Percentiles rank a stretch among this genome's conserved stretches.
Evolutionary conservation across 441 rosid genomes (phyloP).

Genomic region (Adansonia grandidieri): DNA sequence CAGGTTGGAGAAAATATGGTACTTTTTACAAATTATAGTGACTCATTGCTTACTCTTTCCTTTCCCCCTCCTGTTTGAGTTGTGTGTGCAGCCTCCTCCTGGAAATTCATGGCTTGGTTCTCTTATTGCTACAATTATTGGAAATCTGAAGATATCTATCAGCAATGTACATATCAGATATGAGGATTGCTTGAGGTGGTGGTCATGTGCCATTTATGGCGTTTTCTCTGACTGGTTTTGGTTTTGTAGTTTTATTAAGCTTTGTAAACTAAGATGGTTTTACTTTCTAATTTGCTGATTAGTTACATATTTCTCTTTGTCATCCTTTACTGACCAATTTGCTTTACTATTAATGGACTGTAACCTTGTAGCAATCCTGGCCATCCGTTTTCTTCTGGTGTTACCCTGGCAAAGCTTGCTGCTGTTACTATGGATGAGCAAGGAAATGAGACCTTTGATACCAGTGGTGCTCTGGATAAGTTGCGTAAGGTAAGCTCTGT

Average conservation of each 20-base stretch:
- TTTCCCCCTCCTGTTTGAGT: slow-evolving; percentile 18
- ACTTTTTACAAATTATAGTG: slow-evolving; percentile 10
- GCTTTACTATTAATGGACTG: slow-evolving; percentile 22
- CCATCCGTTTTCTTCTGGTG: slow-evolving; percentile 88
- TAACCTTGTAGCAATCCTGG: slow-evolving; percentile 67
- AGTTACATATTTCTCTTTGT: slow-evolving; percentile 6
- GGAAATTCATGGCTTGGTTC: slow-evolving; percentile 98
- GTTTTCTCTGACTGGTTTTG: slow-evolving; percentile 13
- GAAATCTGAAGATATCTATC: slow-evolving; percentile 95
- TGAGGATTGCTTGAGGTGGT: slow-evolving; percentile 91
- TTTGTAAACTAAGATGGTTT: slow-evolving; percentile 1
- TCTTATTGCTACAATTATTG: slow-evolving; percentile 86
- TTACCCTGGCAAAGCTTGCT: slow-evolving; percentile 96
- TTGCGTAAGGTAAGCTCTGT: slow-evolving; percentile 77
- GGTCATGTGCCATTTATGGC: slow-evolving; percentile 29
- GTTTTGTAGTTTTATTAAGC: slow-evolving; percentile 25
- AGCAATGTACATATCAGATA: slow-evolving; percentile 97
- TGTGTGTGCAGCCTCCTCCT: slow-evolving; percentile 59
- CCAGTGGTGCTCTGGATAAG: slow-evolving; percentile 96
- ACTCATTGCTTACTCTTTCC: slow-evolving; percentile 27
- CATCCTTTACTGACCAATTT: slow-evolving; percentile 29
- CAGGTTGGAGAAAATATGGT: slow-evolving; percentile 17
- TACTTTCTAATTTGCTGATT: not conserved
- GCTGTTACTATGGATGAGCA: slow-evolving; percentile 98
- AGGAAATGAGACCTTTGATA: slow-evolving; percentile 96